Evolutionary conservation across 352 stramenopile genomes (phyloP), one percentile per base, ranked within the genome.

Genomic region (Globisporangium middletonii): DNA sequence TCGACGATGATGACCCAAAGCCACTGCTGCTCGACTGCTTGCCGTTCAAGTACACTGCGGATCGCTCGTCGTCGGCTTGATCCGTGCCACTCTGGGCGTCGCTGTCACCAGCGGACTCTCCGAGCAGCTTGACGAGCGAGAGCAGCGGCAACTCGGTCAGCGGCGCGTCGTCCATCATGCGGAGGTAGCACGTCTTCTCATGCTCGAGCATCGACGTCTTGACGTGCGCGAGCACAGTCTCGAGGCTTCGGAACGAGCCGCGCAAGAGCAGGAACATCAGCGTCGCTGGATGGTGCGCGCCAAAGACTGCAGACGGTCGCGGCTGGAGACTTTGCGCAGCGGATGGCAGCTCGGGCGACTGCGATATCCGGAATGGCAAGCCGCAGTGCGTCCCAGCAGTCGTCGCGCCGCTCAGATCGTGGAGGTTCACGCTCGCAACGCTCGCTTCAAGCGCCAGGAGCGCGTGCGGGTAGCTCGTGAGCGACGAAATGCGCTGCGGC

Each of bases 121-220:
- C 61, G 38, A 92, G 63, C 5, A 94, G 46, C 16, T 70, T 63
- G 19, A 60, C 63, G n/a, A 92, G 63, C n/a, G 67, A 62, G 16
- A 92, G 35, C 33, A 85, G 72, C 7, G 83, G 75, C 37, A 91
- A 63, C 16, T 52, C 71, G 50, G 50, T 66, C 28, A 91, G 51
- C n/a, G 68, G 57, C 15, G 70, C 63, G 41, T 83, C 71, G 16
- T 90, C 69, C 13, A 71, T 55, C 86, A 94, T 94, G 48, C 73
- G 75, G 27, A 94, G 33, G 61, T 92, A 95, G 44, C 81, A 92
- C 13, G 63, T 72, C 67, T 91, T 80, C 57, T 94, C 77, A 47
- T 94, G 78, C 42, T 79, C 69, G 18, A 73, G n/a, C 45, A 95
- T 76, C 35, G 70, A 73, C 2, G 60, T 47, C 47, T 80, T 73